These are phyloP conservation scores for Viola pubescens DNA, from an alignment of 441 rosid genomes.

Conservation along the genomic window DNA sequence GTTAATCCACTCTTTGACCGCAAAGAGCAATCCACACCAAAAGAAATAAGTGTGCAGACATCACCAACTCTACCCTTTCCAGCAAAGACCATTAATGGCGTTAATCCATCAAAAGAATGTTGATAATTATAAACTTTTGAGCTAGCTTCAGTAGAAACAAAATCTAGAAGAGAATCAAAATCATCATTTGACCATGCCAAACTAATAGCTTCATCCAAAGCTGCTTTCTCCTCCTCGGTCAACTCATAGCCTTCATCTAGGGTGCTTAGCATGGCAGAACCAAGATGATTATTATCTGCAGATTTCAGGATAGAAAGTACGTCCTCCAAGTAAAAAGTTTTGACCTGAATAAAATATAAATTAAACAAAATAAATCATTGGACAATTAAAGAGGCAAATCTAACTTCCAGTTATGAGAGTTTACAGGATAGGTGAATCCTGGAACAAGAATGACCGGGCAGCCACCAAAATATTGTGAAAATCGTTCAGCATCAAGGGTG, in stretches of 20 bases:
- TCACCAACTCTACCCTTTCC: conserved; percentile 81
- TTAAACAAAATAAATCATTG: conserved; percentile 16
- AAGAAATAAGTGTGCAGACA: conserved; percentile 80
- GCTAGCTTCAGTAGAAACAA: conserved; percentile 56
- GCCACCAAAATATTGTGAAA: conserved; percentile 93
- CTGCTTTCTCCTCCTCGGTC: conserved; percentile 56
- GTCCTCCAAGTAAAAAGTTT: conserved; percentile 69
- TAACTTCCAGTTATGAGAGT: conserved; percentile 12
- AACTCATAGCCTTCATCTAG: conserved; percentile 37
- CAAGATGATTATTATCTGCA: conserved; percentile 48
- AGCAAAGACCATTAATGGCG: conserved; percentile 90
- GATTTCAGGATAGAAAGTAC: conserved; percentile 68
- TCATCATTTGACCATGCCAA: conserved; percentile 84
- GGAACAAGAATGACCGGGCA: conserved; percentile 88
- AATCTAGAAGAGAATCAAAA: conserved; percentile 68
- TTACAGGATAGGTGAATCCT: conserved; percentile 92
- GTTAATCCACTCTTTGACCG: conserved; percentile 55
- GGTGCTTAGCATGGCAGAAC: conserved; percentile 30
- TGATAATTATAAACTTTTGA: conserved; percentile 58
- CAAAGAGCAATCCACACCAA: conserved; percentile 60
- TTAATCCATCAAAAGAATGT: conserved; percentile 57
- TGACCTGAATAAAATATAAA: conserved; percentile 48
- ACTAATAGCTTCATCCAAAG: conserved; percentile 80
- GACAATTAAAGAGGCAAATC: background rate
- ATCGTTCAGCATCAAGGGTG: conserved; percentile 85